Conservation (phyloP, 2,329 filamentous ascomycete species). For the Fusarium chuoi region DNA sequence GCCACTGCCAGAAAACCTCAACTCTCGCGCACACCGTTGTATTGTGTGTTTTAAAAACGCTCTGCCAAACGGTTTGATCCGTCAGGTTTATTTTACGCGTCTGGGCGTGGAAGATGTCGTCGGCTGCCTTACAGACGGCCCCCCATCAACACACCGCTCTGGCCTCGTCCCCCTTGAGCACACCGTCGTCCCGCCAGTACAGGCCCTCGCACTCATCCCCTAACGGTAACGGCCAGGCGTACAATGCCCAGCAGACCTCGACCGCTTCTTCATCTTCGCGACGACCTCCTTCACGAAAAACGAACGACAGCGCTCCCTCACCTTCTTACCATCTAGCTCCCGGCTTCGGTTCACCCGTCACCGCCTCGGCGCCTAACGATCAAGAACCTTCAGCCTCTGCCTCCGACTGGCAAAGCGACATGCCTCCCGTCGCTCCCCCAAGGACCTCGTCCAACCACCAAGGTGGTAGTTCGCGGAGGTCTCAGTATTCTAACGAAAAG, state of each 20-base stretch:
- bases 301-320: slow-evolving; percentile 60
- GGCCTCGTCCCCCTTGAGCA: slow-evolving; percentile 60
- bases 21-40: slow-evolving; percentile 21
- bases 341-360: slow-evolving; percentile 60
- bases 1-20: slow-evolving; percentile 28
- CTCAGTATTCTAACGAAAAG: slow-evolving; percentile 58
- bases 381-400: slow-evolving; percentile 55
- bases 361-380: slow-evolving; percentile 53
- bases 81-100: slow-evolving; percentile 36
- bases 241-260: slow-evolving; percentile 63
- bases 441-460: slow-evolving; percentile 79
- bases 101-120: slow-evolving; percentile 53
- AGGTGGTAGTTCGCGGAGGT: slow-evolving; percentile 56
- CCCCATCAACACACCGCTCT: slow-evolving; percentile 65
- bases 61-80: slow-evolving; percentile 8
- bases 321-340: slow-evolving; percentile 51
- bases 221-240: slow-evolving; percentile 63
- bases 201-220: slow-evolving; percentile 62
- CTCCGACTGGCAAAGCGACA: slow-evolving; percentile 66
- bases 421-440: slow-evolving; percentile 79
- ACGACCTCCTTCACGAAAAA: slow-evolving; percentile 63
- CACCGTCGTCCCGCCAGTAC: slow-evolving; percentile 63
- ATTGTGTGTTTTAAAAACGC: slow-evolving; percentile 12
- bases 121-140: slow-evolving; percentile 70
- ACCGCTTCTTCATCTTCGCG: slow-evolving; percentile 63